Conservation (phyloP, 1,139 yeast genomes). For the Yamadazyma sp. region DNA sequence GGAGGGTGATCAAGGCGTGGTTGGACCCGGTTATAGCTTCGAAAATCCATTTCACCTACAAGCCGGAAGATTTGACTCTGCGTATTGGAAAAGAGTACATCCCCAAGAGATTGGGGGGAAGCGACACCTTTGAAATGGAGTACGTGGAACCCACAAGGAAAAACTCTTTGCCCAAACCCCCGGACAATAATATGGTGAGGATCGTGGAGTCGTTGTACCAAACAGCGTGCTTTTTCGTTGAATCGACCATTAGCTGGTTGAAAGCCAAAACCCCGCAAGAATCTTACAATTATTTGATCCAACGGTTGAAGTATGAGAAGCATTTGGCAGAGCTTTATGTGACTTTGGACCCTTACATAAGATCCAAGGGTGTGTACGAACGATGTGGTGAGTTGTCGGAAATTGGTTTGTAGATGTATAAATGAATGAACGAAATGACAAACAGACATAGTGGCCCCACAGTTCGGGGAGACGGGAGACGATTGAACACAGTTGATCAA, state of each 20-base stretch:
- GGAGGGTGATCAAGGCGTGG: slow-evolving; percentile 49
- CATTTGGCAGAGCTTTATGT: slow-evolving; percentile 57
- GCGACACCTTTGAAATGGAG: slow-evolving; percentile 51
- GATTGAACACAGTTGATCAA: no score
- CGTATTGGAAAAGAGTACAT: slow-evolving; percentile 54
- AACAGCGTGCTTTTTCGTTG: slow-evolving; percentile 48
- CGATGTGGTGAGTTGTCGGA: slow-evolving; percentile 42
- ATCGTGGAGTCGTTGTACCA: slow-evolving; percentile 25
- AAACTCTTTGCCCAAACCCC: slow-evolving; percentile 25
- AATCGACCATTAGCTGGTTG: slow-evolving; percentile 67
- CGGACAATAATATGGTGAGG: slow-evolving; percentile 29
- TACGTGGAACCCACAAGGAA: slow-evolving; percentile 51
- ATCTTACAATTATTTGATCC: slow-evolving; percentile 39
- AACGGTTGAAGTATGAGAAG: slow-evolving; percentile 50
- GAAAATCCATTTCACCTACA: slow-evolving; percentile 73
- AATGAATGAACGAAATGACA: background rate
- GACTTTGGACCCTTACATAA: slow-evolving; percentile 66
- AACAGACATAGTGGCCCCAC: no score
- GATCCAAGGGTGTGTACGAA: slow-evolving; percentile 70
- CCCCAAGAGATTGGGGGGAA: slow-evolving; percentile 69
- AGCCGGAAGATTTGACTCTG: slow-evolving; percentile 55
- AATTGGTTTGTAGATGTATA: slow-evolving; percentile 9
- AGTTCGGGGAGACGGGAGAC: no score
- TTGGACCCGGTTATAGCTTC: slow-evolving; percentile 74
- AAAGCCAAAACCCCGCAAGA: slow-evolving; percentile 47